Evolutionary conservation across 139 green algal genomes (phyloP).

Genomic region (Ettlia oleoabundans): DNA sequence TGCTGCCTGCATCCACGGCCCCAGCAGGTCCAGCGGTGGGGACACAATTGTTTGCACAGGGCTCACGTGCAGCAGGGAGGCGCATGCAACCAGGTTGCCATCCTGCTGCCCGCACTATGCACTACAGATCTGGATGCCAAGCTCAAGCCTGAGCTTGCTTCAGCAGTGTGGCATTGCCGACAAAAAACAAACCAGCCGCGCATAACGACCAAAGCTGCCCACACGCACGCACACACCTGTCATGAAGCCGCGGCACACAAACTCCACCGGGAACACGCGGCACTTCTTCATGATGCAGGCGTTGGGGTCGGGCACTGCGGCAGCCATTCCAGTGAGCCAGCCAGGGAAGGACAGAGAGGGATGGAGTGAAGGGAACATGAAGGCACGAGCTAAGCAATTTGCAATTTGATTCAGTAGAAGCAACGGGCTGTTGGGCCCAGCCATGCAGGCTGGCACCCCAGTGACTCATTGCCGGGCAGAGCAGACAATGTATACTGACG

Average conservation of each 20-base stretch:
- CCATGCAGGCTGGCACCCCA: not conserved
- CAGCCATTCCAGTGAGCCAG: slow-evolving; percentile 53
- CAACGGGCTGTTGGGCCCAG: not conserved
- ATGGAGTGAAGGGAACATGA: not conserved
- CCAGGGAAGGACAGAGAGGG: not conserved
- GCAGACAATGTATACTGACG: not conserved
- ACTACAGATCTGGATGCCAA: too few relatives aligned
- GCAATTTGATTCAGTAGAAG: too few relatives aligned
- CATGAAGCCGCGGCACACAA: slow-evolving; percentile 96
- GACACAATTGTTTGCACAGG: not conserved
- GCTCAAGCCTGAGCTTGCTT: too few relatives aligned
- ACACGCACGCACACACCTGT: slow-evolving; percentile 68
- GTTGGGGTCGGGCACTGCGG: slow-evolving; percentile 88
- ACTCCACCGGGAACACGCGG: slow-evolving; percentile 97
- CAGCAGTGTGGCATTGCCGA: too few relatives aligned
- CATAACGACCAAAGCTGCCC: too few relatives aligned
- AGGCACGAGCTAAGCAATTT: too few relatives aligned
- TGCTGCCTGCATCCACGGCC: slow-evolving; percentile 75
- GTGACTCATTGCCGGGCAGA: not conserved
- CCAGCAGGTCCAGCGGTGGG: not conserved
- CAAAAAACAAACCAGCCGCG: too few relatives aligned
- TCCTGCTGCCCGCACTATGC: too few relatives aligned
- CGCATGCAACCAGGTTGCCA: too few relatives aligned
- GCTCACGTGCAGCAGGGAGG: too few relatives aligned
- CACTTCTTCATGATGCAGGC: slow-evolving; percentile 94